Percentiles rank a stretch among this genome's conserved stretches.
Evolutionary conservation across 345 rosid species (phyloP).

Genomic region (Populus pruinosa): DNA sequence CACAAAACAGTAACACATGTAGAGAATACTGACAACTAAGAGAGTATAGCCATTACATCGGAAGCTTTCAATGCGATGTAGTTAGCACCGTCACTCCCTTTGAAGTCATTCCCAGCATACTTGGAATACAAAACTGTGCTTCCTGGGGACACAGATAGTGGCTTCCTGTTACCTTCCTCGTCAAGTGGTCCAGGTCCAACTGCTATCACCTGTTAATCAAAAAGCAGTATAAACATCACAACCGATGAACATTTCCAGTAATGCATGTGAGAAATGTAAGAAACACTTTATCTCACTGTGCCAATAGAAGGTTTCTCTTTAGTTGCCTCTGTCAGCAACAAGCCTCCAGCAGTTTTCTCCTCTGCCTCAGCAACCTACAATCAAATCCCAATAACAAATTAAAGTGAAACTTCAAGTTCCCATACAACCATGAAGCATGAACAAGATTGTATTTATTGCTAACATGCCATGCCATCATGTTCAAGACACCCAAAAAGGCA

Average conservation of each 20-base stretch:
- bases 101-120: constrained; percentile 88
- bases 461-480: neutral
- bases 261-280: neutral
- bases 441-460: neutral
- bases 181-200: constrained; percentile 82
- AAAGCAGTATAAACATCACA: too few species aligned
- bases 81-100: constrained; percentile 68
- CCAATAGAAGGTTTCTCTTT: constrained; percentile 96
- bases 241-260: neutral
- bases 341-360: constrained; percentile 93
- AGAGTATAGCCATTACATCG: constrained; percentile 90
- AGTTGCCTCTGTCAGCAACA: constrained; percentile 74
- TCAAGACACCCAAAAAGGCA: neutral
- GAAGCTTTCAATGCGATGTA: constrained; percentile 80
- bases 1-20: constrained; percentile 25
- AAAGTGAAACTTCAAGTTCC: neutral
- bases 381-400: neutral
- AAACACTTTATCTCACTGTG: constrained; percentile 38
- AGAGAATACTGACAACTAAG: constrained; percentile 39
- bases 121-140: constrained; percentile 83
- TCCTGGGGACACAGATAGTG: constrained; percentile 52
- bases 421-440: neutral
- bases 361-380: constrained; percentile 85
- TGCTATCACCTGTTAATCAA: constrained; percentile 63
- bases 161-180: constrained; percentile 65